Evolutionary conservation across 345 rosid species (phyloP).

Genomic region (Citrus cavaleriei): DNA sequence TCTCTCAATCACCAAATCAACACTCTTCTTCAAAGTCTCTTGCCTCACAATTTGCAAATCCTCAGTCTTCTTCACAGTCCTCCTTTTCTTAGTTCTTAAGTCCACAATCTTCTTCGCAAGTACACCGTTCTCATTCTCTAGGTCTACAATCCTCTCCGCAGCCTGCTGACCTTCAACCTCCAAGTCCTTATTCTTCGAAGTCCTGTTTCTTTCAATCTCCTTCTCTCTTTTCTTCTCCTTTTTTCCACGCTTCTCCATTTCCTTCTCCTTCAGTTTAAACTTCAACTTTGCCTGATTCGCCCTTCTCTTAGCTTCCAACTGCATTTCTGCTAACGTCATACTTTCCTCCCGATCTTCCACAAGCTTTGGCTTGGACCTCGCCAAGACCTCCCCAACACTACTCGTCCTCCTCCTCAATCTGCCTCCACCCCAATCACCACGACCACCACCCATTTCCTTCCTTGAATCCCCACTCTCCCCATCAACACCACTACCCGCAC

Average conservation of each 20-base stretch:
- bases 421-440: slow-evolving; percentile 29
- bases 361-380: slow-evolving; percentile 25
- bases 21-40: slow-evolving; percentile 17
- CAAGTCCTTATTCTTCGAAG: slow-evolving; percentile 5
- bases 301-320: slow-evolving; percentile 42
- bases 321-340: slow-evolving; percentile 83
- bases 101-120: slow-evolving; percentile 24
- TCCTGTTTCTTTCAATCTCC: slow-evolving; percentile 4
- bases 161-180: slow-evolving; percentile 23
- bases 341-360: slow-evolving; percentile 38
- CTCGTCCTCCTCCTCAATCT: slow-evolving; percentile 39
- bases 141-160: slow-evolving; percentile 18
- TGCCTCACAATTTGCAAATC: slow-evolving; percentile 17
- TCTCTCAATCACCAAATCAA: slow-evolving; percentile 12
- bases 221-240: slow-evolving; percentile 21
- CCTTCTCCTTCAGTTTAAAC: slow-evolving; percentile 19
- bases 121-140: slow-evolving; percentile 10
- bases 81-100: slow-evolving; percentile 19
- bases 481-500: slow-evolving; percentile 6
- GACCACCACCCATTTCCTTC: slow-evolving; percentile 25
- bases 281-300: slow-evolving; percentile 27
- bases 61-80: slow-evolving; percentile 23
- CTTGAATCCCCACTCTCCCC: slow-evolving; percentile 11
- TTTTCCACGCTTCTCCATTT: slow-evolving; percentile 21
- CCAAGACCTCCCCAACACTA: slow-evolving; percentile 32